Conservation (phyloP, 2,329 filamentous ascomycete species). For the Colletotrichum musae region DNA sequence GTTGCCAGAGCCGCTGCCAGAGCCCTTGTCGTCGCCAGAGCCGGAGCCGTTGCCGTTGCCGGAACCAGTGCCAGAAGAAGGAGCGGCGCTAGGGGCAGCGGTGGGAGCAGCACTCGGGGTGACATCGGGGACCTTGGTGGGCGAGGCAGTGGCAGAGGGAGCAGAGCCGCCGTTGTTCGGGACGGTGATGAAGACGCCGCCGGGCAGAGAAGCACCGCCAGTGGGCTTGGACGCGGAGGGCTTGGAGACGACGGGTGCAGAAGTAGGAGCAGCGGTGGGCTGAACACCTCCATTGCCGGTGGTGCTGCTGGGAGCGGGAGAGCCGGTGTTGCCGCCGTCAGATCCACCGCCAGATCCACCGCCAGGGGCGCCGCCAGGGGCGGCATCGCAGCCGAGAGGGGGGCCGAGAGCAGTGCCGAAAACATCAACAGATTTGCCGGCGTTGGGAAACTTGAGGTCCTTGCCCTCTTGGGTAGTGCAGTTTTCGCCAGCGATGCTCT, state of each 20-base stretch:
- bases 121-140: slow-evolving; percentile 41
- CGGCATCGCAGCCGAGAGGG: too few relatives aligned
- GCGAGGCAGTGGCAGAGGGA: slow-evolving; percentile 35
- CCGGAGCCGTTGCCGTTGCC: slow-evolving; percentile 2
- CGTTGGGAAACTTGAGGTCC: slow-evolving; percentile 39
- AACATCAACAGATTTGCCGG: not conserved
- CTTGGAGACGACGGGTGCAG: slow-evolving; percentile 33
- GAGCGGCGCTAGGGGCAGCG: slow-evolving; percentile 41
- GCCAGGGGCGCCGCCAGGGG: too few relatives aligned
- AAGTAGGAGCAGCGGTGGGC: slow-evolving; percentile 42
- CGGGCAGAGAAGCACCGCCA: slow-evolving; percentile 45
- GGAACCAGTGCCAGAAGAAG: slow-evolving; percentile 40
- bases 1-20: not conserved
- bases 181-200: slow-evolving; percentile 59
- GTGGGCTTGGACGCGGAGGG: slow-evolving; percentile 37
- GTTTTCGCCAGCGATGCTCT: slow-evolving; percentile 57
- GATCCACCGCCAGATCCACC: not conserved
- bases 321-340: slow-evolving; percentile 10
- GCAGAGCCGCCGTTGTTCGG: slow-evolving; percentile 41
- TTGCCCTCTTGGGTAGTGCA: slow-evolving; percentile 71
- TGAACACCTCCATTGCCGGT: not conserved
- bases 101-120: slow-evolving; percentile 19
- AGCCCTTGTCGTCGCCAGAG: not conserved
- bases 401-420: too few relatives aligned
- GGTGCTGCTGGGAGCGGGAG: slow-evolving; percentile 16